Base-by-base conservation (phyloP, 2,329 filamentous ascomycete genomes). In the Hortaea werneckii region DNA sequence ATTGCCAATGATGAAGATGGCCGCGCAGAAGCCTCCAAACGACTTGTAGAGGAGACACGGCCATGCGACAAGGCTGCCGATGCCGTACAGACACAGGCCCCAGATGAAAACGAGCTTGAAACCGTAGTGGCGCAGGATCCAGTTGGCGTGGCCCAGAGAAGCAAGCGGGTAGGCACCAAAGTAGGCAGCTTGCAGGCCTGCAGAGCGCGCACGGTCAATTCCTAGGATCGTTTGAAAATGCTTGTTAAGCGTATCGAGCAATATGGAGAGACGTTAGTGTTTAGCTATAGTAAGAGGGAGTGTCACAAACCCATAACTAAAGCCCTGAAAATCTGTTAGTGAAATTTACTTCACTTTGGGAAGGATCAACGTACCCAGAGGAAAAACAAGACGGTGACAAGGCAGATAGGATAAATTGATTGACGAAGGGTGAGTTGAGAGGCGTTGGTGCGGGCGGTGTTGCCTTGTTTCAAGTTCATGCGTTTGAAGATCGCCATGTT, bases 371-470 rank as follows among this genome's bases (percentile, higher is more conserved):
- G 38, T 60, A 70, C 76, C 78, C 78, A 81, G 20, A 83, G 71
- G 60, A 82, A 81, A 66, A 82, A 82, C 1, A 82, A 64, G 41
- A 80, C 67, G 0, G 78, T 82, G 43, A 86, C 82, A 4, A 87
- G 71, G 44, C 70, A 68, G 40, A 86, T 72, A 3, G 83, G 83
- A 54, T 76, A 76, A 43, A 87, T 70, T 9, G 82, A 86, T 57
- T 84, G 73, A 43, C 79, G 71, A 29, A 85, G 61, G 0, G 80
- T 85, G 50, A 87, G 68, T 61, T 83, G 73, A 12, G 75, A 71
- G 13, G 76, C 75, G 20, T 65, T 70, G 3, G 76, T 79, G 44
- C 73, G 65, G 56, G 69, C 63, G 46, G 68, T 64, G 50, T 71
- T 67, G 32, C 58, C 61, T 30, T 46, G 48, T 46, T 51, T 53